Conservation (phyloP, 129 eudicot species). For the Flaveria sonorensis region DNA sequence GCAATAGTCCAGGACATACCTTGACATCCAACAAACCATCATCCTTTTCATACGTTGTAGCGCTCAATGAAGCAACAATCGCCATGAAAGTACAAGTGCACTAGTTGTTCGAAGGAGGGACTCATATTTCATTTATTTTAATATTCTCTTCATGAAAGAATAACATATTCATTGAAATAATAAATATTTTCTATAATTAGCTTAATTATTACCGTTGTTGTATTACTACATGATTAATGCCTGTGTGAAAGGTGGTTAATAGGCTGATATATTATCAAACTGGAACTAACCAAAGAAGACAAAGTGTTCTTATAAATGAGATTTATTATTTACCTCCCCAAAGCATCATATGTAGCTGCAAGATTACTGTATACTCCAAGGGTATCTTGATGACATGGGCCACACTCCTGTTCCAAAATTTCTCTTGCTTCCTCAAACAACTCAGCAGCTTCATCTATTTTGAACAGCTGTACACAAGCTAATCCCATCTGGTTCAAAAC, state of each 20-base stretch:
- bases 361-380: slow-evolving; percentile 98
- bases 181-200: not conserved
- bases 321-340: slow-evolving; percentile 74
- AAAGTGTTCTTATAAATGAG: not conserved
- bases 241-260: not conserved
- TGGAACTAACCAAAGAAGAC: not conserved
- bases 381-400: slow-evolving; percentile 97
- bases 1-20: too few species aligned
- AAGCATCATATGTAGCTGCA: slow-evolving; percentile 98
- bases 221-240: not conserved
- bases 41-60: too few species aligned
- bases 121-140: too few species aligned
- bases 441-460: slow-evolving; percentile 97
- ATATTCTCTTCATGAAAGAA: too few species aligned
- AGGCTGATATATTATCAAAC: not conserved
- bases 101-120: too few species aligned
- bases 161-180: too few species aligned
- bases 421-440: slow-evolving; percentile 95
- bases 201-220: not conserved
- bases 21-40: too few species aligned
- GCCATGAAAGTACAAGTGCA: too few species aligned
- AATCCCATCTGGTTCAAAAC: slow-evolving; percentile 95
- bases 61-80: too few species aligned
- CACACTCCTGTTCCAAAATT: slow-evolving; percentile 89
- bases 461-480: slow-evolving; percentile 89